Base-by-base conservation (phyloP, 1,284 basidiomycete species). In the Papiliotrema nemorosa region DNA sequence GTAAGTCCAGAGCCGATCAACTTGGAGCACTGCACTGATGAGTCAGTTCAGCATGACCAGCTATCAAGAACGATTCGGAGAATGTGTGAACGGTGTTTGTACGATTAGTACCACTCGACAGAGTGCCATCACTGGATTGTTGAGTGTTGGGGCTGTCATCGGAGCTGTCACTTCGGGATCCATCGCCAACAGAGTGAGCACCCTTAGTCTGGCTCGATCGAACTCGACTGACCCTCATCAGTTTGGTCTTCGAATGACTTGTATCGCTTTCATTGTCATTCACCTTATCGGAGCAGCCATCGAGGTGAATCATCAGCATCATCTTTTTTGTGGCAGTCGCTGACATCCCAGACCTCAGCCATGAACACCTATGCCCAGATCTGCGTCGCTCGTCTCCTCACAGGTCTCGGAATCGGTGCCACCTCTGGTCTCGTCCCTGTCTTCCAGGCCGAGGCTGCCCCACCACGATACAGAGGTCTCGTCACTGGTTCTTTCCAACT, bases 401-500 rank as follows among this genome's bases (percentile, higher is more conserved):
- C 73, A 25, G 74, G 74, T 54, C 62, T 72, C 53, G 74, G 71
- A 52, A 67, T 75, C 46, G 73, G 73, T 37, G 68, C 68, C 47
- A 74, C 72, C 7, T 72, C 69, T 6, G 73, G 73, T 57, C 64
- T 76, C 27, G 75, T 76, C 13, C 76, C 76, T 27, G 71, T 76
- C 33, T 76, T 73, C 72, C 76, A 77, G 60, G 75, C 74, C 21
- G 73, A 74, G 52, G 66, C 69, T 16, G 52, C 62, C 22, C 67
- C 69, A 40, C 69, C 69, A 9, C 43, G 49, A 56, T 69, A 35
- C 53, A 57, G 65, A 41, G 65, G 70, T 49, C 60, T 70, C 31
- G 69, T 67, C 20, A 73, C 70, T 40, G 62, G 69, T 29, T 69
- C 69, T 53, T 79, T 77, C 73, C 78, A 79, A 59, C 67, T 77